These are phyloP conservation scores for Drechslerella dactyloides DNA, from an alignment of 2,329 filamentous ascomycete genomes.

Conservation along the genomic window DNA sequence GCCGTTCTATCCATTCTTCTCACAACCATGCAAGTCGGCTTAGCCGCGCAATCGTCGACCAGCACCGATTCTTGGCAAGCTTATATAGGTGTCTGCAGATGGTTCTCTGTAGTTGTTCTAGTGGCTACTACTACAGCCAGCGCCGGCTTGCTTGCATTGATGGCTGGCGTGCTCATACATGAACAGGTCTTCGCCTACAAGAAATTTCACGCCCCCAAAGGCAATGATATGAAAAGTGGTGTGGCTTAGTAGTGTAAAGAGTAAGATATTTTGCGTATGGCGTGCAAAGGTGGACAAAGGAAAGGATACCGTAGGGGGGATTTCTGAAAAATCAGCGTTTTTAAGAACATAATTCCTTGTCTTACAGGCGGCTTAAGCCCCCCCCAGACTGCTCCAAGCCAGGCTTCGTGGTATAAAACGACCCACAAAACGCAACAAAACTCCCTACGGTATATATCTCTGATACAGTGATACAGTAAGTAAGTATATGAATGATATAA, in stretches of 20 bases:
- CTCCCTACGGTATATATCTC: no score
- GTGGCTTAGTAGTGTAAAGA: not conserved
- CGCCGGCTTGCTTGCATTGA: not conserved
- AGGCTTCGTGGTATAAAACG: no score
- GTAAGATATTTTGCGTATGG: no score
- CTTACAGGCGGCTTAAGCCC: no score
- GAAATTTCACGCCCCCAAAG: not conserved
- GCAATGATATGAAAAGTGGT: not conserved
- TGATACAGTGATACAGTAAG: not conserved
- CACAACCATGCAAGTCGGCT: constrained; percentile 23
- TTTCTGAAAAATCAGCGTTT: no score
- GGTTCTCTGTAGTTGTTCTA: not conserved
- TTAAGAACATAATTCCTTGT: no score
- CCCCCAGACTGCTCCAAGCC: no score
- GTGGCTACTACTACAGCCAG: not conserved
- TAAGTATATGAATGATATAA: not conserved
- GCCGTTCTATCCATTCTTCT: constrained; percentile 28
- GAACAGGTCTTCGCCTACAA: not conserved
- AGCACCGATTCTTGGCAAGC: not conserved
- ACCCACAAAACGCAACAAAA: no score
- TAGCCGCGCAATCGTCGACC: constrained; percentile 3
- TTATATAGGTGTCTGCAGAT: no score
- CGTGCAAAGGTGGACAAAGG: no score
- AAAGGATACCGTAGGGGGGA: no score
- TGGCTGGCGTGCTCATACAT: not conserved